phyloP scores from a whole-genome alignment of 208 protist genomes.

The Novymonas esmeraldas region DNA sequence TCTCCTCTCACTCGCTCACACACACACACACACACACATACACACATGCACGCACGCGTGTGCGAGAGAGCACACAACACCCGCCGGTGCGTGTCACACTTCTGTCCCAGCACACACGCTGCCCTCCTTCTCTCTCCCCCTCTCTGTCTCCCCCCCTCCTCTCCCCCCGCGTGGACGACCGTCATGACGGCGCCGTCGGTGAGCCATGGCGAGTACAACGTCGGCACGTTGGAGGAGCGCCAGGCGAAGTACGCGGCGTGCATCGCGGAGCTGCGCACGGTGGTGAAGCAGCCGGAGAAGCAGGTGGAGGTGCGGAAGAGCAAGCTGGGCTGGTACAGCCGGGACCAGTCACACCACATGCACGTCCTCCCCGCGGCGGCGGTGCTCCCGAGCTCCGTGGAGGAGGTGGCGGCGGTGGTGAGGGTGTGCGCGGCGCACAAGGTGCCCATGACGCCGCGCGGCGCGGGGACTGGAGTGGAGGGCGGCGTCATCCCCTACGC shows the following conservation, averaged over 20 bases:
- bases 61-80: too few relatives aligned
- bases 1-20: too few relatives aligned
- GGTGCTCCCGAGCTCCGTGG: conserved; percentile 26
- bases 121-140: neutral
- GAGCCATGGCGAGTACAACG: conserved; percentile 9
- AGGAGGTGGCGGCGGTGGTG: conserved; percentile 40
- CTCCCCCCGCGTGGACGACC: neutral
- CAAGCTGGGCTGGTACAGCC: conserved; percentile 34
- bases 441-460: conserved; percentile 55
- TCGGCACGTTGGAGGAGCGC: conserved; percentile 20
- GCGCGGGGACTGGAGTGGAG: conserved; percentile 55
- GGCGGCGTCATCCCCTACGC: conserved; percentile 57
- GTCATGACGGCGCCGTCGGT: neutral
- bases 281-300: conserved; percentile 36
- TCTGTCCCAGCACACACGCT: neutral
- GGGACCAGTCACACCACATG: conserved; percentile 39
- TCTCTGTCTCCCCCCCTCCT: neutral
- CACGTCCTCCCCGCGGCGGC: conserved; percentile 33
- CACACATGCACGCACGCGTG: too few relatives aligned
- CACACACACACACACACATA: too few relatives aligned
- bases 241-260: conserved; percentile 41
- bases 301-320: conserved; percentile 35
- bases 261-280: conserved; percentile 29
- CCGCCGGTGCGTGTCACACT: neutral
- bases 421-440: conserved; percentile 39